These are phyloP conservation scores for Petunia axillaris DNA, from an alignment of 257 asterid genomes.

Conservation along the genomic window DNA sequence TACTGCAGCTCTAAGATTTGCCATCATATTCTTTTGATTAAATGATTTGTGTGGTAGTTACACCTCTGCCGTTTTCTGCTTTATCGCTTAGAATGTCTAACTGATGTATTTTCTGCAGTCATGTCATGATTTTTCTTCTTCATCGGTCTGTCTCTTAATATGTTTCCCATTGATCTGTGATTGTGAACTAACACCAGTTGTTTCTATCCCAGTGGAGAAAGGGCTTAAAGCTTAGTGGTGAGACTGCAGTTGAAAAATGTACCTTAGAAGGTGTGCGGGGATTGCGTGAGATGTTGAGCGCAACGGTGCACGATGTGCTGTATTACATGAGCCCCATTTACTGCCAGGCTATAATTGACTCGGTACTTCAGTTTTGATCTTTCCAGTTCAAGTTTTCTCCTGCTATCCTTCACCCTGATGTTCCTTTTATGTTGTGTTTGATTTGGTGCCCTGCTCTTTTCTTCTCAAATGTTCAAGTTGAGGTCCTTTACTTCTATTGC, in stretches of 20 bases:
- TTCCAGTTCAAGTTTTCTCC: conserved; percentile 16
- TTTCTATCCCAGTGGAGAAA: conserved; percentile 77
- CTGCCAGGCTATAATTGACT: conserved; percentile 93
- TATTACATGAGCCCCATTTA: conserved; percentile 98
- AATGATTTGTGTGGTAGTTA: conserved; percentile 3
- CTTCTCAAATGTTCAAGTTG: conserved; percentile 11
- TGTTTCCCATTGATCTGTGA: conserved; percentile 10
- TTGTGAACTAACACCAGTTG: background rate
- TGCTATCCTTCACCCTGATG: background rate
- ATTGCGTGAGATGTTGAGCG: conserved; percentile 89
- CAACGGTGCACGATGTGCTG: conserved; percentile 95
- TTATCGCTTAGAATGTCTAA: background rate
- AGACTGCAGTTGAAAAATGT: conserved; percentile 83
- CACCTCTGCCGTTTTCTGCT: background rate
- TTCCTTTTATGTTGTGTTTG: conserved; percentile 2
- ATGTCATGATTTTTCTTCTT: conserved; percentile 6
- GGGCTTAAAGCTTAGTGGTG: conserved; percentile 89
- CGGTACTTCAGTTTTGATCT: conserved; percentile 52
- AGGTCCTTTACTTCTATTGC: background rate
- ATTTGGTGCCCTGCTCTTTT: background rate
- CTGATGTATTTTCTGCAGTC: conserved; percentile 2
- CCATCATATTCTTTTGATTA: background rate
- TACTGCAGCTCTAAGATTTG: background rate
- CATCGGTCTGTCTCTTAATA: background rate
- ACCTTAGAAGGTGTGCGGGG: conserved; percentile 97